Evolutionary conservation across 768 basidiomycete genomes (phyloP), one percentile per base, ranked within the genome.

Genomic region (Lactarius deliciosus): DNA sequence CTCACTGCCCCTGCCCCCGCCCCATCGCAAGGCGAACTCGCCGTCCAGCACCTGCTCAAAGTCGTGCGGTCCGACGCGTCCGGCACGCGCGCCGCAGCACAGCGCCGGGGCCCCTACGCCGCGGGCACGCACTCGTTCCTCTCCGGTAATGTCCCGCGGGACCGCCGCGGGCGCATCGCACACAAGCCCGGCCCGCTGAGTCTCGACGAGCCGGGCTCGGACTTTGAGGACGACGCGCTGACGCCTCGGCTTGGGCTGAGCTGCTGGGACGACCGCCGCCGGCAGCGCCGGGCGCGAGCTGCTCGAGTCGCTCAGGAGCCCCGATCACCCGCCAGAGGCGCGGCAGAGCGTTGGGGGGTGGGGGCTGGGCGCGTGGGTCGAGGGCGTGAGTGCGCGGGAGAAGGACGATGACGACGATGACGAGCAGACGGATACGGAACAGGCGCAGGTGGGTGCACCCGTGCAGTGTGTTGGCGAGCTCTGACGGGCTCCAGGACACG

Each of bases 111-210:
- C 53, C 40, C 72, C 55, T 74, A 28, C 64, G 75, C 47, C 54
- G 69, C 77, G 38, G 81, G 81, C 68, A 80, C 87, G 0, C 87
- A 88, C 0, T 88, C 84, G 55, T 92, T 93, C 78, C 78, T 92
- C 30, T 86, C 87, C 6, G 89, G 85, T 3, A 88, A 86, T 8
- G 77, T 84, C 13, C 92, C 92, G 28, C 83, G 92, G 60, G 92
- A 94, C 74, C 81, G 92, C 28, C 81, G 92, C 41, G 92, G 92
- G 13, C 83, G 91, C 25, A 87, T 93, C 64, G 89, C 86, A 22
- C 80, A 66, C 84, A 85, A 68, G 47, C 70, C 53, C 40, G 72
- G 36, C 50, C 62, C 38, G 28, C 64, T 25, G 54, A 60, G 18
- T 55, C 66, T 36, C 32, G 47, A 45, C 54, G 69, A 57, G 16